Conservation (phyloP, 345 rosid genomes). For the Turnera subulata region DNA sequence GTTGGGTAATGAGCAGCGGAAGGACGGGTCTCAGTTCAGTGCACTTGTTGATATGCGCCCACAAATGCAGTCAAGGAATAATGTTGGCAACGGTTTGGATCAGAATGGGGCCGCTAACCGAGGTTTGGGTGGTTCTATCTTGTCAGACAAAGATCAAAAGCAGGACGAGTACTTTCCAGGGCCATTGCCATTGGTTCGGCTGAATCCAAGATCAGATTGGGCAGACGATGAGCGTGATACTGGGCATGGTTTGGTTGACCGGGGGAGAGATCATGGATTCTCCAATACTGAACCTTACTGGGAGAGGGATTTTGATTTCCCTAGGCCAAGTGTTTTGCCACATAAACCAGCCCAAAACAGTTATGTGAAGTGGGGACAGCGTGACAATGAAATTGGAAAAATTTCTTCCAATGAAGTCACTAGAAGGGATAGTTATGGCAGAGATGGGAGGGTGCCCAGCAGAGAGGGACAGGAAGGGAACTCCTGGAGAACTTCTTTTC, state of each 20-base stretch:
- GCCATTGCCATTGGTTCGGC: slow-evolving; percentile 68
- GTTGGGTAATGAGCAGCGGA: slow-evolving; percentile 33
- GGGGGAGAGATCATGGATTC: slow-evolving; percentile 60
- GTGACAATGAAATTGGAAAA: slow-evolving; percentile 58
- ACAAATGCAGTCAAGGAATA: slow-evolving; percentile 45
- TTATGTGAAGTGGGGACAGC: slow-evolving; percentile 55
- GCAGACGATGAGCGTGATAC: slow-evolving; percentile 99
- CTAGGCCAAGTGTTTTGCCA: slow-evolving; percentile 52
- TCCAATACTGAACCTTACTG: slow-evolving; percentile 57
- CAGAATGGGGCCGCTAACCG: slow-evolving; percentile 36
- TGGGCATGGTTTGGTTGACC: slow-evolving; percentile 54
- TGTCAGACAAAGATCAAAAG: slow-evolving; percentile 46
- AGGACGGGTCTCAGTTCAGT: slow-evolving; percentile 29
- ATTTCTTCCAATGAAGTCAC: slow-evolving; percentile 57
- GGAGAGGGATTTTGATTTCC: slow-evolving; percentile 76
- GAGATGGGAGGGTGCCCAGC: slow-evolving; percentile 42
- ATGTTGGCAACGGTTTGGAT: slow-evolving; percentile 28
- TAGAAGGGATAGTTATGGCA: slow-evolving; percentile 36
- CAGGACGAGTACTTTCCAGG: slow-evolving; percentile 60
- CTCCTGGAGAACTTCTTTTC: slow-evolving; percentile 65
- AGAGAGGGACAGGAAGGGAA: slow-evolving; percentile 64
- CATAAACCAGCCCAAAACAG: slow-evolving; percentile 51
- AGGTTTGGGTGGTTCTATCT: slow-evolving; percentile 32
- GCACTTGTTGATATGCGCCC: slow-evolving; percentile 60
- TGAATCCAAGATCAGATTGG: slow-evolving; percentile 96